Evolutionary conservation across 148 eudicot species (phyloP), one percentile per base, ranked within the genome.

Genomic region (Fagopyrum homotropicum): DNA sequence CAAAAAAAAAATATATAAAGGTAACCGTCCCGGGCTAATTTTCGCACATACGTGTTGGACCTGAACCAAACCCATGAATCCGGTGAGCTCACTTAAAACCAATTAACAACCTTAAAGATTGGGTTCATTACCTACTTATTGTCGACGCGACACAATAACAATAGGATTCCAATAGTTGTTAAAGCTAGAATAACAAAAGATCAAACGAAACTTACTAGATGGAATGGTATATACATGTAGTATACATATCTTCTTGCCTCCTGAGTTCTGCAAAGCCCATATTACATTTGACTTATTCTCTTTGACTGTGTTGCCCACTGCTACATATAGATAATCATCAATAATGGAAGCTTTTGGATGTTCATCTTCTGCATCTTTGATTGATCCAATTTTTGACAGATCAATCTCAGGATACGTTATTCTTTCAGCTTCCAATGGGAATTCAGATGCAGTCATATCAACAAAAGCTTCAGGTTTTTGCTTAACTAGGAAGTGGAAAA

Each of bases 151-250:
- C 26, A 22, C 26, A 22, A 35, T 35, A 35, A 35, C 40, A 35
- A 35, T 35, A 35, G 40, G 40, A 49, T 49, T 49, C 9, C 52
- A 22, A 22, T 22, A 22, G 26, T 12, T 26, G 14, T 4, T 12
- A 43, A 64, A 64, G 70, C 43, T 14, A 64, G 70, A 64, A 16
- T 7, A 17, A 2, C 22, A 69, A 44, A 14, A 14, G 44, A 44
- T 12, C 46, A 66, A 44, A 55, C 10, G 51, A 79, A 63, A 79
- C 77, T 83, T 81, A 89, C 92, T 74, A 57, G 75, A 26, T 51
- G 87, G 85, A 48, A 83, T 85, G 11, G 80, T 78, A 72, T 85
- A 90, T 82, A 89, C 86, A 79, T 87, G 89, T 59, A 89, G 80
- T 59, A 89, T 78, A 73, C 88, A 83, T 57, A 87, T 80, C 54